Evolutionary conservation across 2,329 filamentous ascomycete species (phyloP), one percentile per base, ranked within the genome.

Genomic region (Fusarium pseudoanthophilum): DNA sequence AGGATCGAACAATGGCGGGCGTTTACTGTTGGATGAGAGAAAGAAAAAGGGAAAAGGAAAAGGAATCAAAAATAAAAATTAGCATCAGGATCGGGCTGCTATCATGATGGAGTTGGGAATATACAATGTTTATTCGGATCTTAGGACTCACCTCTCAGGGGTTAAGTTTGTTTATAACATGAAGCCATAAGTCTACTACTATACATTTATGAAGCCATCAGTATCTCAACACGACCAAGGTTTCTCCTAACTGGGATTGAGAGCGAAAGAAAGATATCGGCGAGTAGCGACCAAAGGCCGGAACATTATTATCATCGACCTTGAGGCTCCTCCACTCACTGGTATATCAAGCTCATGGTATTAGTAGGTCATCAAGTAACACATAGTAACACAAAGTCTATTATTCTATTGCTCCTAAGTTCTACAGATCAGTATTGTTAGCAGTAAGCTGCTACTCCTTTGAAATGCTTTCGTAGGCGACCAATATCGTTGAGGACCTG

Each of bases 1-100:
- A 75, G 64, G 61, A 62, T 58, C 11, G 26, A 46, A 64, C 37
- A 53, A 64, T 51, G 48, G 39, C 49, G 55, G 74, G 74, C 74
- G 74, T 76, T 68, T 60, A 40, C 34, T 71, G 42, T 56, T 61
- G 39, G 49, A 46, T 59, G 61, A 52, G n/a, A 63, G 40, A 39
- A 32, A 39, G 39, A 59, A 40, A 7, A 60, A 40, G 7, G n/a
- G 49, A 53, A 46, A 46, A 26, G 43, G 51, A 43, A 68, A 57
- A 60, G 43, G 57, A 73, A 67, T 61, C 4, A 26, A 49, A 62
- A 51, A 67, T n/a, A 65, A 34, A 73, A 62, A 61, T 32, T 26
- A 46, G 60, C 42, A 58, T 56, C 51, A 36, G 61, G 55, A 49
- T 43, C 40, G 45, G 49, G 34, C 61, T 59, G 57, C 49, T 72